Evolutionary conservation across 805 yeast genomes (phyloP).

Genomic region (Ogataea zsoltii): DNA sequence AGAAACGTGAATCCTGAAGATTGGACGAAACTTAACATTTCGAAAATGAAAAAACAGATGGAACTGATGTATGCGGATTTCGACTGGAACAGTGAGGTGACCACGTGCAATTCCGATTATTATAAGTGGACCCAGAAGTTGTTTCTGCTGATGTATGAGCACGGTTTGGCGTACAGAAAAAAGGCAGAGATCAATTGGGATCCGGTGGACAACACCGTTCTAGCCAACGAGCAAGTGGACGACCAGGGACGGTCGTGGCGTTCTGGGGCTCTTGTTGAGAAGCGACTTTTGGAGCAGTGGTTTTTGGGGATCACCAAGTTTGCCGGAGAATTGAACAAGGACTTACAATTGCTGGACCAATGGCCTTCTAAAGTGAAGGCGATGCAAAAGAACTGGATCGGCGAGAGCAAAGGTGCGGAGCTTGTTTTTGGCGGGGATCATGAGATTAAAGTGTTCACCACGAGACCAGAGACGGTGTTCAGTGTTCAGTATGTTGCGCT

Average conservation of each 20-base stretch:
- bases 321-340: constrained; percentile 66
- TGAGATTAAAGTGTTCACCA: constrained; percentile 65
- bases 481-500: constrained; percentile 84
- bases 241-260: constrained; percentile 91
- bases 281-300: constrained; percentile 84
- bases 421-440: constrained; percentile 46
- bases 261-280: constrained; percentile 93
- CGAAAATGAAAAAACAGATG: constrained; percentile 84
- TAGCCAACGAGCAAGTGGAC: constrained; percentile 97
- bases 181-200: constrained; percentile 97
- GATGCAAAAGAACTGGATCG: constrained; percentile 96
- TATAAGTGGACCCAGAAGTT: constrained; percentile 92
- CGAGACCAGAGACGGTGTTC: constrained; percentile 85
- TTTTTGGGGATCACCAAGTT: constrained; percentile 85
- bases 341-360: constrained; percentile 56
- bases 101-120: constrained; percentile 84
- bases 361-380: constrained; percentile 91
- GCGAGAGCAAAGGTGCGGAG: constrained; percentile 79
- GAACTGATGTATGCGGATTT: constrained; percentile 75
- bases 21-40: constrained; percentile 85
- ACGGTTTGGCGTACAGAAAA: constrained; percentile 82
- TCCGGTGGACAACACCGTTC: constrained; percentile 90
- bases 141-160: constrained; percentile 68
- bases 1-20: constrained; percentile 71
- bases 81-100: constrained; percentile 90